Percentiles rank a stretch among this genome's conserved stretches.
phyloP scores from a whole-genome alignment of 805 yeast genomes.

The Starmerella powellii region DNA sequence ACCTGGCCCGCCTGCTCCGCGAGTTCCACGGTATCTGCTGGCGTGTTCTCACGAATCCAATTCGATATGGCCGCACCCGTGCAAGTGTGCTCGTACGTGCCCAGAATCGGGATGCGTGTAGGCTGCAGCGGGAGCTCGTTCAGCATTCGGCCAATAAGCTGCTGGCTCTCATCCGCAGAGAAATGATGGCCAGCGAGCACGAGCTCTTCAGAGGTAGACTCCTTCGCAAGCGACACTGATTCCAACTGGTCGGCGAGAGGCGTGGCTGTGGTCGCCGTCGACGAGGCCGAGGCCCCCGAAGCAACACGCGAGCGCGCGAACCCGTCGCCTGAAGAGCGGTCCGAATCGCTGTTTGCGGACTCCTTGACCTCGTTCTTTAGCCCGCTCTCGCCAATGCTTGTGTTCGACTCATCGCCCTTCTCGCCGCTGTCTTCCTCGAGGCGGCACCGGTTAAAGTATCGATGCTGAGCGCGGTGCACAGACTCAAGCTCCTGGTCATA shows the following conservation, averaged over 20 bases:
- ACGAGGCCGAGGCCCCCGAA: background rate
- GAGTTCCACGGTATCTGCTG: slow-evolving; percentile 36
- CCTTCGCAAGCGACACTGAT: background rate
- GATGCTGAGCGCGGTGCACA: slow-evolving; percentile 46
- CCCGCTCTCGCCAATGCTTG: background rate
- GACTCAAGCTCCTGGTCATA: slow-evolving; percentile 41
- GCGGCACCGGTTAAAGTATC: slow-evolving; percentile 68
- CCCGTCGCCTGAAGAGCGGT: background rate
- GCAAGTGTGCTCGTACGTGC: slow-evolving; percentile 50
- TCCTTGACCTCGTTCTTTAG: background rate
- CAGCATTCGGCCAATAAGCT: slow-evolving; percentile 35
- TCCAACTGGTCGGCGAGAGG: slow-evolving; percentile 1
- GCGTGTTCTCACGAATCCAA: slow-evolving; percentile 44
- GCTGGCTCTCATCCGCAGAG: slow-evolving; percentile 34
- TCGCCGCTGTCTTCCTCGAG: slow-evolving; percentile 43
- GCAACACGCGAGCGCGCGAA: background rate
- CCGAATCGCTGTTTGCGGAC: background rate
- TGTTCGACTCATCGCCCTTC: background rate
- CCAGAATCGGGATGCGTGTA: slow-evolving; percentile 55
- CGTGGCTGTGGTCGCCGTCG: background rate
- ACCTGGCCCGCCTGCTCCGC: slow-evolving; percentile 70
- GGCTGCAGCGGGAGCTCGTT: slow-evolving; percentile 41
- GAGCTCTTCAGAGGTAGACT: slow-evolving; percentile 21
- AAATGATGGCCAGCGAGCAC: slow-evolving; percentile 27
- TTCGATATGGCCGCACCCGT: slow-evolving; percentile 50